These are phyloP conservation scores for Trifolium subterraneum DNA, from an alignment of 306 rosid species.

Conservation along the genomic window DNA sequence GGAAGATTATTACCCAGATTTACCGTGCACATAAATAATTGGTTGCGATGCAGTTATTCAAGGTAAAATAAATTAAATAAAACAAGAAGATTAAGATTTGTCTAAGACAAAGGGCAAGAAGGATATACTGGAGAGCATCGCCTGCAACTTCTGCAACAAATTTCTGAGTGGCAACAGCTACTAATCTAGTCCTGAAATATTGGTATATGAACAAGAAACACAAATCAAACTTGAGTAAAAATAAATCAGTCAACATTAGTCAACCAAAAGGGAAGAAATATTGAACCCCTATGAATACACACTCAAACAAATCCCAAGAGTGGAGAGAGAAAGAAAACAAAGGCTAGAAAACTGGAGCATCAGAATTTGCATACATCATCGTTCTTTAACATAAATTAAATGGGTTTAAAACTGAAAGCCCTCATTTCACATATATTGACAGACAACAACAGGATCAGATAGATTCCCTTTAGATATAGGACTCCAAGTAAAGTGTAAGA, in stretches of 20 bases:
- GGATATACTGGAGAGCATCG: constrained; percentile 73
- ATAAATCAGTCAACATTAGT: no score
- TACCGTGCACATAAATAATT: constrained; percentile 1
- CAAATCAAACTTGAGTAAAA: no score
- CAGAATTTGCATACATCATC: background rate
- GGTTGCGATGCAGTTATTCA: constrained; percentile 15
- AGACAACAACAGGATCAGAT: background rate
- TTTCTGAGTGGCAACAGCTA: constrained; percentile 88
- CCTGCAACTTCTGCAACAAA: constrained; percentile 88
- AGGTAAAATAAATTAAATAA: background rate
- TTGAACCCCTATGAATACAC: constrained; percentile 13
- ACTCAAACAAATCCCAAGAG: background rate
- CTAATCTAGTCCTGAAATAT: constrained; percentile 71
- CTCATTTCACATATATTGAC: background rate
- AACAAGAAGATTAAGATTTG: background rate
- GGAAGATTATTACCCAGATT: constrained; percentile 1
- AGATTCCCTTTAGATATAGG: constrained; percentile 3
- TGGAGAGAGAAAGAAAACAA: background rate
- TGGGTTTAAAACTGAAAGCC: background rate
- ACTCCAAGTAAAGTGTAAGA: background rate
- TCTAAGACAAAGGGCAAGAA: background rate
- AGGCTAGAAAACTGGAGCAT: constrained; percentile 5
- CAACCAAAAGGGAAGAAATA: constrained; percentile 29
- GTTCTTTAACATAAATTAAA: background rate
- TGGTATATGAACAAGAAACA: background rate